phyloP scores from a whole-genome alignment of 1,284 basidiomycete genomes.

The Fistulinella cinereoalba region DNA sequence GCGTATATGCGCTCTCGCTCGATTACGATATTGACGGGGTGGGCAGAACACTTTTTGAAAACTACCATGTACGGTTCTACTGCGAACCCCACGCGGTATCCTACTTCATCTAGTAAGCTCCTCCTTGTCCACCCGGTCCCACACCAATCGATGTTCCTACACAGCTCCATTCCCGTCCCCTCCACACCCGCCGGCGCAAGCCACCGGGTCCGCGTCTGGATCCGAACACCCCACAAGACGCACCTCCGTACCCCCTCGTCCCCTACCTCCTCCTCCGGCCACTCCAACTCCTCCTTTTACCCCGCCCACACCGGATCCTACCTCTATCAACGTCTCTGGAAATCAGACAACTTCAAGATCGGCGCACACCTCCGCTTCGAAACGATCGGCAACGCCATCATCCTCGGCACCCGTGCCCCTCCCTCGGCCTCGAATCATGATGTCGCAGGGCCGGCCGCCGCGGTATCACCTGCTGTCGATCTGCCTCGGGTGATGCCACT shows the following conservation, averaged over 20 bases:
- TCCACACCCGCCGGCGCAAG: constrained; percentile 52
- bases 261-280: constrained; percentile 2
- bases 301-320: constrained; percentile 43
- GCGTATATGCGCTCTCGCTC: constrained; percentile 48
- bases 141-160: too few relatives aligned
- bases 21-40: constrained; percentile 60
- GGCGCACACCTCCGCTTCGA: constrained; percentile 52
- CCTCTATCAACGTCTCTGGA: constrained; percentile 60
- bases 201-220: constrained; percentile 59
- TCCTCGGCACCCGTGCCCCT: constrained; percentile 41
- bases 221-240: constrained; percentile 38
- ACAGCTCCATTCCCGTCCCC: constrained; percentile 50
- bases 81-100: constrained; percentile 47
- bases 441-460: too few relatives aligned
- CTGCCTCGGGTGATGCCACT: constrained; percentile 1
- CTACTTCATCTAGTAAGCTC: constrained; percentile 56
- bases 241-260: background rate
- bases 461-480: too few relatives aligned
- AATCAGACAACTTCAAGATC: constrained; percentile 57
- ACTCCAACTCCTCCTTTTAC: constrained; percentile 26
- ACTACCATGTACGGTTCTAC: constrained; percentile 41
- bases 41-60: constrained; percentile 49
- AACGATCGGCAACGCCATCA: constrained; percentile 42
- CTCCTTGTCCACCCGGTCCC: too few relatives aligned
- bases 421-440: too few relatives aligned